Evolutionary conservation across 495 filamentous ascomycete species (phyloP).

Genomic region (Recurvomyces mirabilis): DNA sequence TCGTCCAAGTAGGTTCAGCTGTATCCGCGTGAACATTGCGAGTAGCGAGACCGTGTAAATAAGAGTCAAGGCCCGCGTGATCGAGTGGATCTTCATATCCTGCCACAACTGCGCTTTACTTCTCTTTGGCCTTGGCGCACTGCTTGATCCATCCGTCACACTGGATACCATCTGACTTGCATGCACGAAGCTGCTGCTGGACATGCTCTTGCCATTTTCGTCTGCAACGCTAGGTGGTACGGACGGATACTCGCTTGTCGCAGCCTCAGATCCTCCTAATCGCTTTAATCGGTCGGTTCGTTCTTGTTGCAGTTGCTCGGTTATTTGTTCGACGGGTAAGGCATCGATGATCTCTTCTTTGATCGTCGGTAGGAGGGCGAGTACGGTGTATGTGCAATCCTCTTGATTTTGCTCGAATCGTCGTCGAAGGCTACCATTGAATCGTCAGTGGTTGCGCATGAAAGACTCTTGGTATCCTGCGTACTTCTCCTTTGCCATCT

Average conservation of each 20-base stretch:
- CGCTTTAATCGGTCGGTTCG: conserved; percentile 63
- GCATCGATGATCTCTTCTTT: conserved; percentile 79
- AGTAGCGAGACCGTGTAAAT: conserved; percentile 84
- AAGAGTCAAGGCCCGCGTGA: conserved; percentile 81
- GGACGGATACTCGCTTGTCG: conserved; percentile 53
- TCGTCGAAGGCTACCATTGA: conserved; percentile 58
- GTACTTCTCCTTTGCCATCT: conserved; percentile 92
- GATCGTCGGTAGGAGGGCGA: conserved; percentile 84
- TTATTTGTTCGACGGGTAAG: conserved; percentile 78
- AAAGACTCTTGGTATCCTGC: conserved; percentile 17
- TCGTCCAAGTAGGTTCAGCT: conserved; percentile 92
- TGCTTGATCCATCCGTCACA: conserved; percentile 28
- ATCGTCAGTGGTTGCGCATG: conserved; percentile 1
- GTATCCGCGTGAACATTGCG: conserved; percentile 84
- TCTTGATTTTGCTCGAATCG: conserved; percentile 98
- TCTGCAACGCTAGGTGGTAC: conserved; percentile 69
- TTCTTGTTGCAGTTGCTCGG: conserved; percentile 85
- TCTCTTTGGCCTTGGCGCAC: conserved; percentile 47
- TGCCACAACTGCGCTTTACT: conserved; percentile 92
- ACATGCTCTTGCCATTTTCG: conserved; percentile 66
- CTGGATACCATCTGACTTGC: conserved; percentile 60
- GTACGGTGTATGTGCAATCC: conserved; percentile 95
- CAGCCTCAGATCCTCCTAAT: conserved; percentile 36
- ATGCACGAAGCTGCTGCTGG: conserved; percentile 69
- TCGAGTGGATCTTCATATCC: conserved; percentile 90